Evolutionary conservation across 345 rosid species (phyloP).

Genomic region (Arabidopsis thaliana): DNA sequence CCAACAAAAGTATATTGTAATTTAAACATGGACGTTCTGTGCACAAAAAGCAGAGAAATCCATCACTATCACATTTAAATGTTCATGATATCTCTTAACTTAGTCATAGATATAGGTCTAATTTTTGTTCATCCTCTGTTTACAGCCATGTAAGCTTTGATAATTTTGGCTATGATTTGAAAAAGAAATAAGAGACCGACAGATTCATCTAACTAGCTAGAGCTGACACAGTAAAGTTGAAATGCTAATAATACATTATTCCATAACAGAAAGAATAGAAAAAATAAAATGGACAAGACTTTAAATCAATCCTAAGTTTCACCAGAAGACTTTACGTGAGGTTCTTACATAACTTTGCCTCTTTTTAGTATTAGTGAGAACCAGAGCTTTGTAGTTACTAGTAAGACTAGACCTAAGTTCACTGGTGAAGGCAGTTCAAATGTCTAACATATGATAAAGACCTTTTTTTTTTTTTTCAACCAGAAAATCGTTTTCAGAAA

Average conservation of each 20-base stretch:
- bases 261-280: not conserved
- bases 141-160: not conserved
- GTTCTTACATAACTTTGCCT: not conserved
- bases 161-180: not conserved
- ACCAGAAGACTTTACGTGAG: not conserved
- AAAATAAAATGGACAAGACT: not conserved
- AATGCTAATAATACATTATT: not conserved
- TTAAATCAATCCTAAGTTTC: slow-evolving; percentile 5
- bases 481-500: not conserved
- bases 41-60: slow-evolving; percentile 27
- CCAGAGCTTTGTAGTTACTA: not conserved
- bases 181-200: not conserved
- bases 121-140: not conserved
- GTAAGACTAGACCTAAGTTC: slow-evolving; percentile 19
- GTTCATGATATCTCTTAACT: slow-evolving; percentile 7
- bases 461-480: not conserved
- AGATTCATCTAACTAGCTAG: not conserved
- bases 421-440: not conserved
- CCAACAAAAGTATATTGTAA: slow-evolving; percentile 59
- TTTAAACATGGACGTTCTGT: slow-evolving; percentile 57
- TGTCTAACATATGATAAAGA: not conserved
- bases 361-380: not conserved
- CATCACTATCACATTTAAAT: slow-evolving; percentile 11
- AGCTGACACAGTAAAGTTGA: not conserved
- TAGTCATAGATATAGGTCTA: not conserved